phyloP scores from a whole-genome alignment of 202 grass and related monocot genomes.

The Bolboschoenoplectus hybrid region DNA sequence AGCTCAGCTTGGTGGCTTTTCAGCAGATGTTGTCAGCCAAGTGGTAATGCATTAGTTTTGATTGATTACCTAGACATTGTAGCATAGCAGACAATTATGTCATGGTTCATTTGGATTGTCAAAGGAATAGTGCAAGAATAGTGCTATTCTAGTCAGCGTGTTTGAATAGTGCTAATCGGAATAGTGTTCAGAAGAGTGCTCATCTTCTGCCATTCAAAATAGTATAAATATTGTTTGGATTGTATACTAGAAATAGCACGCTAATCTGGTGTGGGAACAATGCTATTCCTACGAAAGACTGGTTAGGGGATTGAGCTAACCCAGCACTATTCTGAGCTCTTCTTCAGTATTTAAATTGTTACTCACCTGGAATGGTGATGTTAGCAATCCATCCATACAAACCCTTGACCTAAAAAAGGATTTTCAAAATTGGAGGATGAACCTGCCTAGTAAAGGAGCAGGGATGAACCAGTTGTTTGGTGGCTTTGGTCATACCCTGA shows the following conservation, averaged over 20 bases:
- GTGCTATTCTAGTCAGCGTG: neutral
- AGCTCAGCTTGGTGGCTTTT: constrained; percentile 77
- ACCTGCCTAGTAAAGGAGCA: constrained; percentile 14
- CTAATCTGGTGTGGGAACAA: neutral
- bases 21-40: constrained; percentile 72
- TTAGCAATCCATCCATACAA: neutral
- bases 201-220: neutral
- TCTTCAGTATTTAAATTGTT: neutral
- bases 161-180: neutral
- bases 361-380: neutral
- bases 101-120: neutral
- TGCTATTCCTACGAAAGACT: neutral
- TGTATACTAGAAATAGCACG: neutral
- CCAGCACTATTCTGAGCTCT: neutral
- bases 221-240: neutral
- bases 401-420: neutral
- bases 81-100: neutral
- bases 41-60: constrained; percentile 57
- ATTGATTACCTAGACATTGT: constrained; percentile 19
- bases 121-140: constrained; percentile 13
- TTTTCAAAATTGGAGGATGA: constrained; percentile 39
- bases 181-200: neutral
- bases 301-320: neutral
- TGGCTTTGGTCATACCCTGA: neutral
- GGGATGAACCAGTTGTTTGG: constrained; percentile 18